Evolutionary conservation across 805 yeast genomes (phyloP), one percentile per base, ranked within the genome.

Genomic region (Spathaspora passalidarum): DNA sequence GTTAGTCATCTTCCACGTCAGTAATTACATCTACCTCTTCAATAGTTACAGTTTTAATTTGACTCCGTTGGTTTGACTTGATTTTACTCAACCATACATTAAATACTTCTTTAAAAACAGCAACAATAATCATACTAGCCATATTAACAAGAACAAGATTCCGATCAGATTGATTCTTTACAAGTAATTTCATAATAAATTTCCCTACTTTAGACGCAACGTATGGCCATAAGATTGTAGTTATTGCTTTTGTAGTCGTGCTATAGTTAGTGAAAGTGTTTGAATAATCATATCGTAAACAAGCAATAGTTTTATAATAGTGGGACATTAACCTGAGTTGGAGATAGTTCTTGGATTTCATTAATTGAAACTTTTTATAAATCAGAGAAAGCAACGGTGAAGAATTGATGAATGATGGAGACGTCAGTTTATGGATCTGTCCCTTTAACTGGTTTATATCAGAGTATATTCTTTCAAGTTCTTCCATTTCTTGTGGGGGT

Each of bases 161-260:
- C 41, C 56, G 57, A 17, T 54, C 60, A 10, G 29, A 10, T 13
- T 29, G 14, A n/a, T 39, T 13, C 37, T 40, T 17, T 1, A 55
- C 21, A 2, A 69, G 45, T 5, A 61, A 25, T 16, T 40, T 40
- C 1, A 56, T 21, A 2, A 70, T 45, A 5, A 61, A 29, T 16
- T 39, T 40, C 1, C 76, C 75, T 2, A 68, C 23, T 42, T 65
- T 64, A 0, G 73, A 60, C 7, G 71, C 61, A 10, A 63, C 32
- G 44, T 60, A 66, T 11, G 76, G 76, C 76, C 76, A 71, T 34
- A 63, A 14, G n/a, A 66, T 20, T 2, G 75, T 66, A 10, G 74
- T 61, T 13, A 68, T 43, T 8, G 58, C 51, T 29, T 65, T 47
- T 11, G 68, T 49, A 1, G 66, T 52, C 4, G 53, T 46, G 17